These are phyloP conservation scores for Phoenix dactylifera DNA, from an alignment of 176 grass and related monocot genomes.

Conservation along the genomic window DNA sequence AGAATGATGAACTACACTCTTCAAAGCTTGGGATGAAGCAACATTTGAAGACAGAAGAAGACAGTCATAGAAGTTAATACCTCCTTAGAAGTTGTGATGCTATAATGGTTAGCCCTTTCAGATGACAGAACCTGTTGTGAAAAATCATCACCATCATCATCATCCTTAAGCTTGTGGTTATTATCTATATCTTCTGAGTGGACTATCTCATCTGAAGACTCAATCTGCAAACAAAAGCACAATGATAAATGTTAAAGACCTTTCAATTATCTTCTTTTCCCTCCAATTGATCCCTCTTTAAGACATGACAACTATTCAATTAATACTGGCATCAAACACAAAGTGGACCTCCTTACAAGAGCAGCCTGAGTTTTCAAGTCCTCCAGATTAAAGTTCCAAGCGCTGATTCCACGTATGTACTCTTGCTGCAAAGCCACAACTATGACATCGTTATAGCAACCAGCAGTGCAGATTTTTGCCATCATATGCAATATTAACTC, in stretches of 20 bases:
- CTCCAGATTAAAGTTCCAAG: slow-evolving; percentile 99
- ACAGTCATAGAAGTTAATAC: slow-evolving; percentile 32
- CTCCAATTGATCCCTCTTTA: too few species aligned
- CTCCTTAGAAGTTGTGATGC: slow-evolving; percentile 43
- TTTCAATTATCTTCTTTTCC: not conserved
- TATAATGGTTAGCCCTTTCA: slow-evolving; percentile 37
- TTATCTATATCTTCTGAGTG: slow-evolving; percentile 29
- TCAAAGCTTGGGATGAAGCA: too few species aligned
- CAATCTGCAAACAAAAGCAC: slow-evolving; percentile 57
- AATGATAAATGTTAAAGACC: not conserved
- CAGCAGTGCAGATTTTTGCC: not conserved
- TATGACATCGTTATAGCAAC: slow-evolving; percentile 15
- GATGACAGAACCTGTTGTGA: slow-evolving; percentile 22
- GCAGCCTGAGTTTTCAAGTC: slow-evolving; percentile 90
- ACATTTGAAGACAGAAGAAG: too few species aligned
- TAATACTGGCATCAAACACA: not conserved
- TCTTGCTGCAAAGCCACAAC: slow-evolving; percentile 57
- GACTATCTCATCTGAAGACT: slow-evolving; percentile 48
- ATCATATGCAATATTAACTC: not conserved
- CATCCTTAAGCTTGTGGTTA: slow-evolving; percentile 31
- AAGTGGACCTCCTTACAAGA: slow-evolving; percentile 51
- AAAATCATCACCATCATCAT: slow-evolving; percentile 21
- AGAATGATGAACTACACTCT: not conserved
- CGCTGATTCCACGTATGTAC: slow-evolving; percentile 94
- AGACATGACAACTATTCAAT: too few species aligned